These are phyloP conservation scores for Carnegiea gigantea DNA, from an alignment of 179 eudicot species.

Conservation along the genomic window DNA sequence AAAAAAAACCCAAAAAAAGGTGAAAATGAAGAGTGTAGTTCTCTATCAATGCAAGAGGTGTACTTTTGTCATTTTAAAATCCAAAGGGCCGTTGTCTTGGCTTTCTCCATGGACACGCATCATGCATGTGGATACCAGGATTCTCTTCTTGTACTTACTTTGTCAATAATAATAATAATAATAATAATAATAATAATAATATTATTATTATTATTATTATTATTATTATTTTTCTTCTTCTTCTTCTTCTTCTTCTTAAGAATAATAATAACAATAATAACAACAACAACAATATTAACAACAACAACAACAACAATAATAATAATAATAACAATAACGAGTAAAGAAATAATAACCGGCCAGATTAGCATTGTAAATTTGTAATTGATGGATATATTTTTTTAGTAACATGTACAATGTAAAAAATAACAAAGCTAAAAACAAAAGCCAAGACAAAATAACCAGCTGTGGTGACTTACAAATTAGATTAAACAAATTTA, in stretches of 20 bases:
- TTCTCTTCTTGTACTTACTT: neutral
- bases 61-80: neutral
- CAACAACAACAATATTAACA: neutral
- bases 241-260: too few species aligned
- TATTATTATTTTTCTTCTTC: too few species aligned
- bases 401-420: neutral
- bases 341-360: too few species aligned
- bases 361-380: neutral
- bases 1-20: too few species aligned
- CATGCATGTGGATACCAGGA: neutral
- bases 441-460: neutral
- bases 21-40: too few species aligned
- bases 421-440: too few species aligned
- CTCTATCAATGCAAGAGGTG: neutral
- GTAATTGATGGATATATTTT: neutral
- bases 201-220: neutral
- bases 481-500: too few species aligned
- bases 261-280: too few species aligned
- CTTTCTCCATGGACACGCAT: neutral
- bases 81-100: neutral
- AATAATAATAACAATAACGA: neutral
- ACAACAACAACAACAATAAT: neutral
- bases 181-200: neutral
- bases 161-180: neutral
- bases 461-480: neutral